Conservation (phyloP, 371 early-diverging fungal genomes). For the Apophysomyces ossiformis region DNA sequence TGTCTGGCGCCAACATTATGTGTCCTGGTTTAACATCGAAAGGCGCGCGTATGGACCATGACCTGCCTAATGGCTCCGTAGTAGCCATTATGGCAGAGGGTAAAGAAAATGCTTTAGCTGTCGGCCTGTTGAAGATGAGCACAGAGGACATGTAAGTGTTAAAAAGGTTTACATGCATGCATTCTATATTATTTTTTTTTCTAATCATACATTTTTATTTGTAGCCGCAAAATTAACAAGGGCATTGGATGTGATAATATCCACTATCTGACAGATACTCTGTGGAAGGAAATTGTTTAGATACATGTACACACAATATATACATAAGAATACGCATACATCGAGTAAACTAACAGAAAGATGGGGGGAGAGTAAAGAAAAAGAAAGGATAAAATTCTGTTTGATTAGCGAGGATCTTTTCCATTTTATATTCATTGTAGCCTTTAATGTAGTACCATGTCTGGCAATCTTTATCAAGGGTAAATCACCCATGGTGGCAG, state of each 20-base stretch:
- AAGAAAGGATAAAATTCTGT: not conserved
- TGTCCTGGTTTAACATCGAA: conserved; percentile 96
- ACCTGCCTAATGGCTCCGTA: conserved; percentile 73
- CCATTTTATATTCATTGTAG: too few species aligned
- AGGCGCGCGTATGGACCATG: conserved; percentile 85
- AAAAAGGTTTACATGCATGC: too few species aligned
- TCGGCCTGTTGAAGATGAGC: conserved; percentile 89
- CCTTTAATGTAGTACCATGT: too few species aligned
- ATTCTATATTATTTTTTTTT: conserved; percentile 13
- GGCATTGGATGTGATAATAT: conserved; percentile 90
- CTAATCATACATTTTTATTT: not conserved
- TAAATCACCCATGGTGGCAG: too few species aligned
- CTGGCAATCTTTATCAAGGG: too few species aligned
- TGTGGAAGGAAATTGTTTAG: conserved; percentile 75
- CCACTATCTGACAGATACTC: conserved; percentile 86
- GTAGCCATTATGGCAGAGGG: conserved; percentile 97
- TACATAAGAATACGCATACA: not conserved
- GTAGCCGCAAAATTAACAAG: conserved; percentile 85
- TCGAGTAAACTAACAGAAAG: not conserved
- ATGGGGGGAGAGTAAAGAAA: not conserved
- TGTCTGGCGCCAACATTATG: conserved; percentile 98
- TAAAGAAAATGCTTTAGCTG: conserved; percentile 92
- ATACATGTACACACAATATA: conserved; percentile 3
- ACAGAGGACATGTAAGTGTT: conserved; percentile 86
- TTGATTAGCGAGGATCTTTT: too few species aligned